Conservation (phyloP, 257 asterid species). For the Leonotis leonurus region DNA sequence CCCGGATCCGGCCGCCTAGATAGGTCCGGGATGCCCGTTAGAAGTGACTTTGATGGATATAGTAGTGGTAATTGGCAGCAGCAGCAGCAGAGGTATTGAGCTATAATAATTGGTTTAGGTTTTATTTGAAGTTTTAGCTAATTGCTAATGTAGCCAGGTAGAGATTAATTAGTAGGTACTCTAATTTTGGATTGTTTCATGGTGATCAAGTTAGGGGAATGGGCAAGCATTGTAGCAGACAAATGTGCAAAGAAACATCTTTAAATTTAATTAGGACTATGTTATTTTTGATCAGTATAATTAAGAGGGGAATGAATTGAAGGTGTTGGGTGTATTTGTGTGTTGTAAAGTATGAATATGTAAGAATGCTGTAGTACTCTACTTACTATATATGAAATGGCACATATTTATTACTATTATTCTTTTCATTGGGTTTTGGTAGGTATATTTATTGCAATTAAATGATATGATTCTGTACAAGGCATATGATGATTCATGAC, state of each 20-base stretch:
- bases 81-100: conserved; percentile 43
- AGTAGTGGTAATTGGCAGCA: conserved; percentile 51
- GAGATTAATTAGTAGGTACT: background rate
- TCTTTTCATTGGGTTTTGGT: no score
- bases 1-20: conserved; percentile 79
- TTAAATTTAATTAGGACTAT: background rate
- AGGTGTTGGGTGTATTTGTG: no score
- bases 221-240: conserved; percentile 1
- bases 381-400: no score
- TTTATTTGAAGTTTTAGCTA: background rate
- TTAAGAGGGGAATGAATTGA: background rate
- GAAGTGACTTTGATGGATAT: conserved; percentile 38
- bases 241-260: conserved; percentile 9
- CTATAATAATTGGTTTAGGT: background rate
- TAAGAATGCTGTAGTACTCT: no score
- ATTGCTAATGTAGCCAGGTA: conserved; percentile 7
- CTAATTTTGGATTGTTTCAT: background rate
- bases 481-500: no score
- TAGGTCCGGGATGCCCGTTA: conserved; percentile 63
- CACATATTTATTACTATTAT: no score
- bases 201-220: background rate
- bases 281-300: background rate
- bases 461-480: no score
- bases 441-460: no score
- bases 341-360: no score